Conservation (phyloP, 805 yeast species). For the Monosporozyma servazzii region DNA sequence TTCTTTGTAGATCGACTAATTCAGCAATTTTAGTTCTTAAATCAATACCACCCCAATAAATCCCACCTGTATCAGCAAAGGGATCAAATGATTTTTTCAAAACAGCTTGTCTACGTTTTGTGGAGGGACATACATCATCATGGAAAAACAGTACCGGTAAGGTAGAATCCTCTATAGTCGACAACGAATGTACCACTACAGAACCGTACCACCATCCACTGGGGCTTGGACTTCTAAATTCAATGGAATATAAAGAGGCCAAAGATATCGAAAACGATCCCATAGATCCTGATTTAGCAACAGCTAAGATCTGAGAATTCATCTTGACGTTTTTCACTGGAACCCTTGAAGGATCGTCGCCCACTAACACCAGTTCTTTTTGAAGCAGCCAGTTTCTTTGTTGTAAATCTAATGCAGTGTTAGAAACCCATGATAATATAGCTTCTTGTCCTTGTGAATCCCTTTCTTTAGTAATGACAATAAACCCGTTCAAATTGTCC, state of each 20-base stretch:
- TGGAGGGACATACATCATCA: constrained; percentile 77
- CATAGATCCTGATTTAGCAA: constrained; percentile 1
- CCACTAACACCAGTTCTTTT: constrained; percentile 8
- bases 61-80: constrained; percentile 43
- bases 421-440: constrained; percentile 22
- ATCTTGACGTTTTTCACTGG: not conserved
- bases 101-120: constrained; percentile 49
- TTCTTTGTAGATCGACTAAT: constrained; percentile 54
- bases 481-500: constrained; percentile 75
- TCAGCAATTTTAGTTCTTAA: constrained; percentile 48
- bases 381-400: constrained; percentile 13
- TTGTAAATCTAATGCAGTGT: constrained; percentile 6
- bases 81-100: constrained; percentile 65
- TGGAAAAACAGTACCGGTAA: constrained; percentile 87
- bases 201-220: constrained; percentile 92
- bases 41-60: constrained; percentile 90
- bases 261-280: constrained; percentile 27
- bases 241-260: constrained; percentile 64
- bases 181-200: constrained; percentile 56
- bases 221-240: constrained; percentile 67
- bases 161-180: constrained; percentile 37
- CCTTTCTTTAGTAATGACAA: constrained; percentile 51
- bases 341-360: not conserved
- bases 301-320: not conserved
- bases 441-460: constrained; percentile 36